Conservation (phyloP, 306 rosid genomes). For the Albizia julibrissin region DNA sequence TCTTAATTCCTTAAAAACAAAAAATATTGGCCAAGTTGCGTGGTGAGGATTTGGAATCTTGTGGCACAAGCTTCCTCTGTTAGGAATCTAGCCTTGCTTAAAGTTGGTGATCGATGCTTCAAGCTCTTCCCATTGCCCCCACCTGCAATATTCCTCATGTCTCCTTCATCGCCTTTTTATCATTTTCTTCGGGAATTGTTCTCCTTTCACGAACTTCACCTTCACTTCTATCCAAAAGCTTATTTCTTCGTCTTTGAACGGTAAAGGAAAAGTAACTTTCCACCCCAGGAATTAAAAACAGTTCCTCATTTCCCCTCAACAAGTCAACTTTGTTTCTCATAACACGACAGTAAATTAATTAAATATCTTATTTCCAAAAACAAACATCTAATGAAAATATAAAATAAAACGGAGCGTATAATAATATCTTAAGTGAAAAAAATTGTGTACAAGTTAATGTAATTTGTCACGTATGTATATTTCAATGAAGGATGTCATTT, state of each 20-base stretch:
- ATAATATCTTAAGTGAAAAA: neutral
- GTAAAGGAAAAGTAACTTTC: constrained; percentile 11
- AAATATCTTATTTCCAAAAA: neutral
- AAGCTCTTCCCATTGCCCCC: constrained; percentile 18
- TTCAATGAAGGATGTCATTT: neutral
- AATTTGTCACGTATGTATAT: neutral
- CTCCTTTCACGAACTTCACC: neutral
- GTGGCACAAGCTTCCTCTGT: neutral
- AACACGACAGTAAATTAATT: neutral
- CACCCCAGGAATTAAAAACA: neutral
- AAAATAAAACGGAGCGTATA: too few relatives aligned
- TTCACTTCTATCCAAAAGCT: neutral
- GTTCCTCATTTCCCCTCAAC: neutral
- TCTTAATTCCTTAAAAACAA: neutral
- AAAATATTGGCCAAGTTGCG: constrained; percentile 31
- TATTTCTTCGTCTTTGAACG: too few relatives aligned
- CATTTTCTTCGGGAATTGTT: neutral
- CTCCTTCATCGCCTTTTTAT: neutral
- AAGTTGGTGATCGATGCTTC: constrained; percentile 35
- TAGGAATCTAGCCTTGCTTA: constrained; percentile 31
- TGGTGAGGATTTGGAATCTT: constrained; percentile 36
- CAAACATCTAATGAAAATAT: too few relatives aligned
- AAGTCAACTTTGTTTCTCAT: neutral
- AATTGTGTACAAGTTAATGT: neutral
- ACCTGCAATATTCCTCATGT: constrained; percentile 21